Base-by-base conservation (phyloP, 2,329 filamentous ascomycete genomes). In the Colletotrichum sp. region DNA sequence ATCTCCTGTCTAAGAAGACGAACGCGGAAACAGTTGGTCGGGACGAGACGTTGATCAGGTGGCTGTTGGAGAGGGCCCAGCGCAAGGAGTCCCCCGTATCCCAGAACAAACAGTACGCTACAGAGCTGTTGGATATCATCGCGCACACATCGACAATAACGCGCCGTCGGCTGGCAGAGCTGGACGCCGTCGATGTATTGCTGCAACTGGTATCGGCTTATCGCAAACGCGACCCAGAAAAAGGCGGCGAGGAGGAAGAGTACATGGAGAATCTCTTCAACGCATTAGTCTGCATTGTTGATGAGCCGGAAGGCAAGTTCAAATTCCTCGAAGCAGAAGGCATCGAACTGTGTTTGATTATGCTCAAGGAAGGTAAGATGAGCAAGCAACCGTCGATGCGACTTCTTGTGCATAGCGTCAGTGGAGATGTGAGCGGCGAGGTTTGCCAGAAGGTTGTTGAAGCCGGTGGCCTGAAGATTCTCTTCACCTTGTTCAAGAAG, bases 211-310 rank as follows among this genome's bases (percentile, higher is more conserved):
- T 97, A 1, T 95, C 96, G 2, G 88, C 93, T 2, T 99, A 98
- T 85, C 93, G 97, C 72, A 94, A 94, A 86, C 91, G 93, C 65
- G 96, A 99, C 81, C 97, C 97, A 0, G 91, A 93, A 65, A 96
- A 94, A 81, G 95, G 96, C 74, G 93, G 93, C 36, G 93, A 97
- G 66, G 97, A 98, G 83, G 96, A 98, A 82, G 97, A 99, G 85
- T 98, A 95, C 82, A 94, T 97, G 82, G 95, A 98, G 84, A 98
- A 99, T 78, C 82, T 98, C 1, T 99, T 99, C 83, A 96, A 98
- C 81, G 92, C 93, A 3, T 83, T 98, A 22, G 94, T 95, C 1
- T 97, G 94, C 79, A 86, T 98, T 2, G 94, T 93, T 1, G 94
- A 98, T 79, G 94, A 95, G 74, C 83, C 89, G 0, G 85, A 89